A percentile compares a stretch with the other conserved stretches of the same genome.
These are phyloP conservation scores for Ascochyta fabae DNA, from an alignment of 2,329 filamentous ascomycete genomes.

Conservation along the genomic window DNA sequence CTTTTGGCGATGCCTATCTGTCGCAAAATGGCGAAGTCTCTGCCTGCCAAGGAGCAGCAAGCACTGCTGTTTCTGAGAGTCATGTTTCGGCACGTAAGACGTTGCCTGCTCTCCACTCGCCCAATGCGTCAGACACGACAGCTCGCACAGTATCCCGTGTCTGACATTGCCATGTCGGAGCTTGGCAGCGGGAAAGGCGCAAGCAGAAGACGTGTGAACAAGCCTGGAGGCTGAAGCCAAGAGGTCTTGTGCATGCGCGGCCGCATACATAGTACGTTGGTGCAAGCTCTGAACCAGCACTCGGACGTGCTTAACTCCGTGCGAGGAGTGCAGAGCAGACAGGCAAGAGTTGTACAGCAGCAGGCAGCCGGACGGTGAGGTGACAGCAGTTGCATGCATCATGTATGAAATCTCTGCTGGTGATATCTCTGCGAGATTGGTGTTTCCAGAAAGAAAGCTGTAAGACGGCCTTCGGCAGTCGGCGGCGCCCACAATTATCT, in stretches of 20 bases:
- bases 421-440: slow-evolving; percentile 13
- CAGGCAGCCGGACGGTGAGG: background rate
- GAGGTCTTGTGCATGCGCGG: slow-evolving; percentile 14
- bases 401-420: slow-evolving; percentile 1
- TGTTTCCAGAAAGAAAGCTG: slow-evolving; percentile 14
- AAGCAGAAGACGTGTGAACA: slow-evolving; percentile 14
- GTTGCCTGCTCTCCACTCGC: slow-evolving; percentile 5
- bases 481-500: slow-evolving; percentile 11
- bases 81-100: slow-evolving; percentile 16
- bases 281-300: background rate
- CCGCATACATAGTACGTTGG: background rate
- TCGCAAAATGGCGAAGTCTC: slow-evolving; percentile 2
- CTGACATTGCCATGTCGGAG: slow-evolving; percentile 11
- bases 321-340: background rate
- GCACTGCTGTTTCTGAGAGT: slow-evolving; percentile 5
- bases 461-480: slow-evolving; percentile 17
- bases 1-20: background rate
- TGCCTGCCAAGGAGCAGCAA: slow-evolving; percentile 3
- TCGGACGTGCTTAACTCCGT: slow-evolving; percentile 3
- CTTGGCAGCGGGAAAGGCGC: slow-evolving; percentile 17
- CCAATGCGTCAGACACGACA: slow-evolving; percentile 1
- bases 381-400: slow-evolving; percentile 4
- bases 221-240: slow-evolving; percentile 17
- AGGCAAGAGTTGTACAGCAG: background rate
- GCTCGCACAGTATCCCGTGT: background rate